Evolutionary conservation across 495 filamentous ascomycete species (phyloP).

Genomic region (Annulohypoxylon nitens): DNA sequence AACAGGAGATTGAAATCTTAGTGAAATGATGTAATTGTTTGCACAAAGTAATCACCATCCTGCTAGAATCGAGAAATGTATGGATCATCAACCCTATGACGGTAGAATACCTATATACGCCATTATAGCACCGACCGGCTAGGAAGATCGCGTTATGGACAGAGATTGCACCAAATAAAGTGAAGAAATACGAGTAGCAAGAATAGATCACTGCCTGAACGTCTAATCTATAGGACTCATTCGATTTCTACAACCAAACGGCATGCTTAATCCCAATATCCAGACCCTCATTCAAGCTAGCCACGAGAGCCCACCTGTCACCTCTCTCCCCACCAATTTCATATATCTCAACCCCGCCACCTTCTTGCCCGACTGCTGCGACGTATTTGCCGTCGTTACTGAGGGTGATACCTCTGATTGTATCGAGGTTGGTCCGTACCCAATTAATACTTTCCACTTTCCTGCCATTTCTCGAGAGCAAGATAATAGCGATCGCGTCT

Average conservation of each 20-base stretch:
- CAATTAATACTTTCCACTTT: not conserved
- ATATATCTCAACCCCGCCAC: not conserved
- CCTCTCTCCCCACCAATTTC: not conserved
- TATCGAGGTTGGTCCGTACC: not conserved
- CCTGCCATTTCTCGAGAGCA: not conserved
- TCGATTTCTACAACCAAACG: not conserved
- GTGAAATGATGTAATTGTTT: too few species aligned
- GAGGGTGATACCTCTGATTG: not conserved
- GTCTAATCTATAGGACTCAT: too few species aligned
- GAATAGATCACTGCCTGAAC: too few species aligned
- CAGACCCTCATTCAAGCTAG: not conserved
- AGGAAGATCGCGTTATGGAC: too few species aligned
- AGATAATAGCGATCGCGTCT: not conserved
- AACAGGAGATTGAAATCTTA: too few species aligned
- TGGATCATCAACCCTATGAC: too few species aligned
- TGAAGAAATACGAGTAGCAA: too few species aligned
- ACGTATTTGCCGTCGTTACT: not conserved
- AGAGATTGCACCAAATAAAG: too few species aligned
- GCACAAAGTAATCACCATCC: too few species aligned
- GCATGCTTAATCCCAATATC: not conserved
- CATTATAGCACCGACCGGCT: too few species aligned
- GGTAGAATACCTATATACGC: too few species aligned
- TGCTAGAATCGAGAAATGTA: too few species aligned
- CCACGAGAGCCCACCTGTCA: not conserved
- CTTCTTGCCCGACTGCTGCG: not conserved